Percentiles rank a stretch among this genome's conserved stretches.
These are phyloP conservation scores for Sporothrix schenckii DNA, from an alignment of 2,329 filamentous ascomycete species.

Conservation along the genomic window DNA sequence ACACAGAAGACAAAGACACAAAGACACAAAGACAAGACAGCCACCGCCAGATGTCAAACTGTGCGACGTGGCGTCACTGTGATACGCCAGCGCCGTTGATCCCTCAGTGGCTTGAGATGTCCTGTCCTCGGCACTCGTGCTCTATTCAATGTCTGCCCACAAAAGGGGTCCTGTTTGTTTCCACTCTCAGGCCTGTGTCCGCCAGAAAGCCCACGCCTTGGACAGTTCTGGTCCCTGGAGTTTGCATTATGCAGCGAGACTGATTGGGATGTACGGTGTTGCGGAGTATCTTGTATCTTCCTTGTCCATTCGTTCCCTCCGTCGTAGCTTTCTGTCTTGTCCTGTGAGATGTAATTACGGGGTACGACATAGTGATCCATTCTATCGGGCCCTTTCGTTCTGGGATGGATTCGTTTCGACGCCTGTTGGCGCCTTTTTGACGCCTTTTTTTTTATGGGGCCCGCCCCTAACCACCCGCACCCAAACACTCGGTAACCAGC, in stretches of 20 bases:
- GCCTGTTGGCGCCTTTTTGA: background rate
- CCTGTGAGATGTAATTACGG: background rate
- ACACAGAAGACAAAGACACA: background rate
- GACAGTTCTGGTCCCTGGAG: conserved; percentile 1
- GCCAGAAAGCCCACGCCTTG: background rate
- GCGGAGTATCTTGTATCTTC: background rate
- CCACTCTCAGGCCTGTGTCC: conserved; percentile 11
- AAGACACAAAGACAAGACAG: background rate
- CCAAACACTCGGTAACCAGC: conserved; percentile 23
- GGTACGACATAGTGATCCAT: background rate
- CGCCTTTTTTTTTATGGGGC: conserved; percentile 8
- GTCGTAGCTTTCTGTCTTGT: background rate
- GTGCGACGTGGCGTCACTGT: conserved; percentile 15
- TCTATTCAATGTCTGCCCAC: conserved; percentile 1
- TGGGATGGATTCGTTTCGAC: background rate
- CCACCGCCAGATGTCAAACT: conserved; percentile 12
- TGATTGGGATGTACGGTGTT: background rate
- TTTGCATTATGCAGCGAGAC: conserved; percentile 10
- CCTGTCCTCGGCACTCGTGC: conserved; percentile 6
- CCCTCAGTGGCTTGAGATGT: background rate
- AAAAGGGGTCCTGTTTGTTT: background rate
- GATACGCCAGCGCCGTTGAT: background rate
- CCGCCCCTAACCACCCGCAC: background rate
- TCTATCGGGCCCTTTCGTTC: conserved; percentile 20
- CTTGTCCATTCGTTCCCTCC: too few species aligned